Conservation (phyloP, 2,329 filamentous ascomycete species). For the Exserohilum turcica region DNA sequence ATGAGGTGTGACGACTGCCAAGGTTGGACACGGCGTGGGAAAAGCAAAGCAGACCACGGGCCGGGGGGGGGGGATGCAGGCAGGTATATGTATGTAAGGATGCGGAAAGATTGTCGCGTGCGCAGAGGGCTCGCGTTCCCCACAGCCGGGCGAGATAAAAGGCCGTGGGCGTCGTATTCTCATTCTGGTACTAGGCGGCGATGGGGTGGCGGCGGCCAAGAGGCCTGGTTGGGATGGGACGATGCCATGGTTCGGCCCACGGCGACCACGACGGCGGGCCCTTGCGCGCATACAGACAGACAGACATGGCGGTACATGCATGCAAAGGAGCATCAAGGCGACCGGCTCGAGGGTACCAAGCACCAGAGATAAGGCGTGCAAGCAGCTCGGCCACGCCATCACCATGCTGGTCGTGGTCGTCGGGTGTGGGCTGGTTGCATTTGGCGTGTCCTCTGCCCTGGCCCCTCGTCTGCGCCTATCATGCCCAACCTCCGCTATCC, state of each 20-base stretch:
- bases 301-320: no score
- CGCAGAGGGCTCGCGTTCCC: neutral
- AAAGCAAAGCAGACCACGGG: neutral
- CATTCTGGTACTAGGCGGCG: neutral
- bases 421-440: no score
- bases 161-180: constrained; percentile 5
- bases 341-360: neutral
- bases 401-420: constrained; percentile 4
- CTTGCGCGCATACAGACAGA: neutral
- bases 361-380: constrained; percentile 2
- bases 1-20: neutral
- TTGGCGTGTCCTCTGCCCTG: neutral
- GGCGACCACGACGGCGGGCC: constrained; percentile 2
- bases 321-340: neutral
- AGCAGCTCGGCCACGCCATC: neutral
- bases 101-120: constrained; percentile 1
- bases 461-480: neutral
- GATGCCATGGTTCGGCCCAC: constrained; percentile 13
- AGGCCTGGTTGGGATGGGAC: constrained; percentile 5
- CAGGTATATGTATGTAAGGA: neutral
- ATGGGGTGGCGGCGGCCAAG: neutral
- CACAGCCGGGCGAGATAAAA: constrained; percentile 4
- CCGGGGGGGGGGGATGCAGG: neutral
- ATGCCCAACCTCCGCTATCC: neutral
- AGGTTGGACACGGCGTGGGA: neutral